Percentiles rank a stretch among this genome's conserved stretches.
Evolutionary conservation across 352 stramenopile genomes (phyloP).

Genomic region (Labyrinthula sp.): DNA sequence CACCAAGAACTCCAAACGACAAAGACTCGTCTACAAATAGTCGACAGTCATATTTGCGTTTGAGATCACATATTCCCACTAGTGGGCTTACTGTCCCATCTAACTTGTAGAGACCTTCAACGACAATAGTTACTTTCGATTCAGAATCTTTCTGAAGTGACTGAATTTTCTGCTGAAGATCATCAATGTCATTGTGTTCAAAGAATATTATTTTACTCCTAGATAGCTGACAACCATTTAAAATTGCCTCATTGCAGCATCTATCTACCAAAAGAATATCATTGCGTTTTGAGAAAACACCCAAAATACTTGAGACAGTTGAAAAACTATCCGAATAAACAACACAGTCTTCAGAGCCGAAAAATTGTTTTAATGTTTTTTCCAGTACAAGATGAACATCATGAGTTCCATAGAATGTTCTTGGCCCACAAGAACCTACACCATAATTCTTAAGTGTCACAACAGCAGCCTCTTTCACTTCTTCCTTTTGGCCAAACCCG

Average conservation of each 20-base stretch:
- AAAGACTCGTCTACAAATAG: conserved; percentile 64
- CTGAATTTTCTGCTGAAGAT: conserved; percentile 59
- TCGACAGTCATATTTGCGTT: conserved; percentile 58
- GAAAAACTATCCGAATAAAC: conserved; percentile 51
- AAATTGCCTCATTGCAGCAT: conserved; percentile 76
- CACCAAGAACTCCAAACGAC: conserved; percentile 80
- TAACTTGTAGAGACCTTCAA: conserved; percentile 91
- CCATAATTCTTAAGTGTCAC: conserved; percentile 78
- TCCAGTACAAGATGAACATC: conserved; percentile 68
- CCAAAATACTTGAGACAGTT: conserved; percentile 43
- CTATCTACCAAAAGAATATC: conserved; percentile 88
- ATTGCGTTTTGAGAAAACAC: conserved; percentile 84
- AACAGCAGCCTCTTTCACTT: conserved; percentile 61
- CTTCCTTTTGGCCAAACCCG: conserved; percentile 41
- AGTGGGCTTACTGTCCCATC: conserved; percentile 76
- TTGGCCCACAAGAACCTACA: conserved; percentile 82
- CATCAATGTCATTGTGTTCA: conserved; percentile 89
- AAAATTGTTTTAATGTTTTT: conserved; percentile 64
- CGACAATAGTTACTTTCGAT: conserved; percentile 86
- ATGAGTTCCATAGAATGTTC: conserved; percentile 95
- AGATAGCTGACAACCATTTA: conserved; percentile 68
- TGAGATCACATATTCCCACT: conserved; percentile 69
- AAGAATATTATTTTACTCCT: conserved; percentile 79
- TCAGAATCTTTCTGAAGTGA: too few species aligned
- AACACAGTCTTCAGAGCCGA: conserved; percentile 72